Evolutionary conservation across 1,284 basidiomycete species (phyloP), one percentile per base, ranked within the genome.

Genomic region (Cutaneotrichosporon cyanovorans): DNA sequence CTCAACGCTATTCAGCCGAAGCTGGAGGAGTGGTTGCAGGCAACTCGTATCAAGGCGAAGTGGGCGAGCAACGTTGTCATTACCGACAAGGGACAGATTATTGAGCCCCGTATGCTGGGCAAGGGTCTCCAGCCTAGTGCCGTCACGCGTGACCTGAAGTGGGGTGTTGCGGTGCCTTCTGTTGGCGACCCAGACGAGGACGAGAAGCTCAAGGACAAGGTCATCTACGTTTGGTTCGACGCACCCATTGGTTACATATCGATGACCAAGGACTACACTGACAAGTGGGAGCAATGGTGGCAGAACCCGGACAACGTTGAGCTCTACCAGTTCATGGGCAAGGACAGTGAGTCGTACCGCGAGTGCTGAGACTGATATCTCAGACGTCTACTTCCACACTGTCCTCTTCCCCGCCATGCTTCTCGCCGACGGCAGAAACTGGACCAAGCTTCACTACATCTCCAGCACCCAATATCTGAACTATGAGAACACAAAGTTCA

Each of bases 241-340:
- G 95, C 95, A 0, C 88, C 89, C 15, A 90, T 96, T 53, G 95
- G 95, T 46, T 99, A 99, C 71, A 85, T 89, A 4, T 95, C 90
- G 72, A 97, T 99, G 62, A 99, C 93, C 6, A 90, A 91, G 46
- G 87, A 85, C 66, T 93, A 95, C 75, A 95, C 90, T 19, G 76
- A 84, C 39, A 84, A 95, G 55, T 99, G 95, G 95, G 82, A 86
- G 69, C 78, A 84, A 68, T 99, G 95, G 95, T 99, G 95, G 95
- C 83, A 88, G 68, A 87, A 93, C 67, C 87, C 87, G 5, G 77
- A 90, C 59, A 79, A 97, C 60, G 92, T 99, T 57, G 78, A 82
- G 59, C 76, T 98, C 44, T 96, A 89, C 75, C 95, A 99, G 71
- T 99, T 99, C 77, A 99, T 99, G 95, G 89, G 89, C 64, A 93